Conservation (phyloP, 1,284 basidiomycete species). For the Melampsora americana region DNA sequence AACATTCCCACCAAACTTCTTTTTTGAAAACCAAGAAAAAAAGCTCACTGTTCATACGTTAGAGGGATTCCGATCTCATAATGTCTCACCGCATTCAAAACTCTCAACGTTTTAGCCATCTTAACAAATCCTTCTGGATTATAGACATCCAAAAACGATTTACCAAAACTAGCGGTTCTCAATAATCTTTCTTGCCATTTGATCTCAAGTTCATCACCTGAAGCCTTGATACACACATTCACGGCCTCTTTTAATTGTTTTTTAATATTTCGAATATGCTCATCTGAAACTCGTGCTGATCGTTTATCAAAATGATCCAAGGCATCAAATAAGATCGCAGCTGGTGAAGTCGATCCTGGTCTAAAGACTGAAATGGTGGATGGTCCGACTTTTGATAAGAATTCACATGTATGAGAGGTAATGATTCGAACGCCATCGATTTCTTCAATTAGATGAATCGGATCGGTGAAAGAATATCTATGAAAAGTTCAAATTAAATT, state of each 20-base stretch:
- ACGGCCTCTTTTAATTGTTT: constrained; percentile 82
- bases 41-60: constrained; percentile 77
- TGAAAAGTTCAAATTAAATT: not conserved
- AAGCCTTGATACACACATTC: constrained; percentile 88
- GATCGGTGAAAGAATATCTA: constrained; percentile 75
- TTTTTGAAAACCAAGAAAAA: too few relatives aligned
- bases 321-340: constrained; percentile 87
- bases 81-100: constrained; percentile 87
- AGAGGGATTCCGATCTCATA: constrained; percentile 91
- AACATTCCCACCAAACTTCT: too few relatives aligned
- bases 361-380: constrained; percentile 65
- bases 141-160: constrained; percentile 86
- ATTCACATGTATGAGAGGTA: constrained; percentile 74
- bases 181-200: constrained; percentile 82
- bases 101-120: constrained; percentile 86
- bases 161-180: constrained; percentile 88
- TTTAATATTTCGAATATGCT: constrained; percentile 81
- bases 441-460: constrained; percentile 76
- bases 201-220: constrained; percentile 84
- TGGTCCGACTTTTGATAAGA: constrained; percentile 72
- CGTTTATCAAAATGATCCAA: constrained; percentile 72
- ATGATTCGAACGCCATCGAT: constrained; percentile 81
- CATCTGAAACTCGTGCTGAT: constrained; percentile 79
- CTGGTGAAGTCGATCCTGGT: constrained; percentile 85
- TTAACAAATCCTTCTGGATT: constrained; percentile 84